Conservation (phyloP, 2,329 filamentous ascomycete genomes). For the Fusarium metavorans region DNA sequence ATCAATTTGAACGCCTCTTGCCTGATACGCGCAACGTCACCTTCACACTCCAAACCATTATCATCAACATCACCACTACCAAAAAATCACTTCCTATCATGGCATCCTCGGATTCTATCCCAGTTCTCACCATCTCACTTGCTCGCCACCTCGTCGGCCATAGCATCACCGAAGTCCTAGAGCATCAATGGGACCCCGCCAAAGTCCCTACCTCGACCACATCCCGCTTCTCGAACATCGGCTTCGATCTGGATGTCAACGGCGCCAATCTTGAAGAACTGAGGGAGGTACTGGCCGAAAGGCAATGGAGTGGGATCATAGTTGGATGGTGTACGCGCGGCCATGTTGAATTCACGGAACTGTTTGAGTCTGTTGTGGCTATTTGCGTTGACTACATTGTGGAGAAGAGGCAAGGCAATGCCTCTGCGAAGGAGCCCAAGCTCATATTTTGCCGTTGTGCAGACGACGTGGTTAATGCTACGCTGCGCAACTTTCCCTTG, state of each 20-base stretch:
- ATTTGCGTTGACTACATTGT: slow-evolving; percentile 2
- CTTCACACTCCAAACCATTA: neutral
- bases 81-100: neutral
- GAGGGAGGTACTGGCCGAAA: accelerated
- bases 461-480: slow-evolving; percentile 11
- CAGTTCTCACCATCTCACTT: slow-evolving; percentile 15
- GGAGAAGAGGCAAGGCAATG: neutral
- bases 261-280: slow-evolving; percentile 1
- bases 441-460: slow-evolving; percentile 22
- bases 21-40: no score
- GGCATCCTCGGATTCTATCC: neutral
- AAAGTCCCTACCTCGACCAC: neutral
- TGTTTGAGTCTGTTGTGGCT: slow-evolving; percentile 2
- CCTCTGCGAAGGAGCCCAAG: neutral
- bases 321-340: slow-evolving; percentile 22
- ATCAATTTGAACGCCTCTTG: neutral
- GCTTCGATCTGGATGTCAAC: slow-evolving; percentile 13
- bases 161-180: neutral
- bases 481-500: slow-evolving; percentile 11
- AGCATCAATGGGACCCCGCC: slow-evolving; percentile 9
- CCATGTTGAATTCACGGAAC: slow-evolving; percentile 10
- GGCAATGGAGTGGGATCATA: neutral
- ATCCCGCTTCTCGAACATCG: slow-evolving; percentile 8
- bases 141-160: neutral
- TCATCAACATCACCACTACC: neutral